Base-by-base conservation (phyloP, 345 rosid genomes). In the Boechera retrofracta region DNA sequence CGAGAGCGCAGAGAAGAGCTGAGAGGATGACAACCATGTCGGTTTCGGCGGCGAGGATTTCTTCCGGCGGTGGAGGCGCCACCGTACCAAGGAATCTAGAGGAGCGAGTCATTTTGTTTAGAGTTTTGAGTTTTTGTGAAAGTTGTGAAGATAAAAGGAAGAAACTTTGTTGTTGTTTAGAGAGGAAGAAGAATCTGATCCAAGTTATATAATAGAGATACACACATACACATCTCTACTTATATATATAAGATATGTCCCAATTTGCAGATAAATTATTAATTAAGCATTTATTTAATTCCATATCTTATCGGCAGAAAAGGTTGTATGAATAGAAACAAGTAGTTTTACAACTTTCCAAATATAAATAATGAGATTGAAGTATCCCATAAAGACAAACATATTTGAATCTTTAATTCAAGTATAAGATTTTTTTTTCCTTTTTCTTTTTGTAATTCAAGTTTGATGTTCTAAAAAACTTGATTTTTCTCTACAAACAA, bases 1-100 rank as follows among this genome's bases (percentile, higher is more conserved):
- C 83, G 41, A 92, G 74, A 51, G 94, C 92, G 69, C 97, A 92
- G 38, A 92, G 83, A 69, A 92, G 91, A 16, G 84, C 89, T 5
- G 92, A 94, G 52, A 90, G 81, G 28, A 86, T 82, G 12, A 92
- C 84, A 26, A 92, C 86, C 68, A 86, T 79, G 76, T 92, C 92
- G 4, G 94, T 87, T 78, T 90, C 92, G 3, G 86, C 72, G 49
- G 82, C 71, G 38, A 71, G 64, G 28, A 77, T 64, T 42, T 80
- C 83, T 79, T 36, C 74, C 53, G 78, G 74, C 2, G 82, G 89
- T 1, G 89, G 86, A 0, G 91, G 84, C 33, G 75, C 16, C 28
- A 76, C 26, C 29, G 82, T 11, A 12, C 75, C 76, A 0, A 87
- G 86, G 49, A 77, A 69, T 81, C 86, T 79, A 47, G 71, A 47